Evolutionary conservation across 768 basidiomycete species (phyloP).

Genomic region (Mycena belliarum): DNA sequence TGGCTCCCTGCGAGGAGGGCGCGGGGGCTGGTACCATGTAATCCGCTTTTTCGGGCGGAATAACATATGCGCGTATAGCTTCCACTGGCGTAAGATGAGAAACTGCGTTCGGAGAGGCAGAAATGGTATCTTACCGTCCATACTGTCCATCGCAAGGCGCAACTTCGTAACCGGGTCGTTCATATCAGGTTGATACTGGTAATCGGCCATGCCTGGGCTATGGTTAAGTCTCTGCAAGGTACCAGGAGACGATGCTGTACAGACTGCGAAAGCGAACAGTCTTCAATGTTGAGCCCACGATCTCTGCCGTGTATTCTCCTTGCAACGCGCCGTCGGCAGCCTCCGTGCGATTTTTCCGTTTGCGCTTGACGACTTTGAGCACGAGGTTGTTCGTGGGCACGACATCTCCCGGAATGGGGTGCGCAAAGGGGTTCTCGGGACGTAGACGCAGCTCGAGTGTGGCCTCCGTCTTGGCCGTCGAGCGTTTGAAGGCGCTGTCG

Average conservation of each 20-base stretch:
- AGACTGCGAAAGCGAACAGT: constrained; percentile 89
- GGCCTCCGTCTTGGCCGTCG: constrained; percentile 59
- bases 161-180: constrained; percentile 71
- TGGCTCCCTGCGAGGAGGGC: constrained; percentile 21
- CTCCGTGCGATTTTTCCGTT: constrained; percentile 31
- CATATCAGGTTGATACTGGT: constrained; percentile 79
- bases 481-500: constrained; percentile 75
- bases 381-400: constrained; percentile 79
- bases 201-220: constrained; percentile 85
- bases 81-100: constrained; percentile 52
- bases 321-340: constrained; percentile 32
- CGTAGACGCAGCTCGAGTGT: constrained; percentile 77
- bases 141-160: constrained; percentile 69
- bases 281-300: constrained; percentile 75
- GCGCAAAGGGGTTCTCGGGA: constrained; percentile 74
- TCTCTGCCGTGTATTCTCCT: constrained; percentile 78
- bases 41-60: constrained; percentile 70
- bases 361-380: constrained; percentile 79
- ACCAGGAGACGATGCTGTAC: constrained; percentile 28
- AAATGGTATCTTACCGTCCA: constrained; percentile 68
- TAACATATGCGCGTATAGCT: constrained; percentile 65
- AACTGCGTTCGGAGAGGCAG: not conserved
- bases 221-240: not conserved
- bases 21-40: constrained; percentile 42
- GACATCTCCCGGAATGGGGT: constrained; percentile 83